These are phyloP conservation scores for Starmerella potacharoeniae DNA, from an alignment of 805 yeast species.

Conservation along the genomic window DNA sequence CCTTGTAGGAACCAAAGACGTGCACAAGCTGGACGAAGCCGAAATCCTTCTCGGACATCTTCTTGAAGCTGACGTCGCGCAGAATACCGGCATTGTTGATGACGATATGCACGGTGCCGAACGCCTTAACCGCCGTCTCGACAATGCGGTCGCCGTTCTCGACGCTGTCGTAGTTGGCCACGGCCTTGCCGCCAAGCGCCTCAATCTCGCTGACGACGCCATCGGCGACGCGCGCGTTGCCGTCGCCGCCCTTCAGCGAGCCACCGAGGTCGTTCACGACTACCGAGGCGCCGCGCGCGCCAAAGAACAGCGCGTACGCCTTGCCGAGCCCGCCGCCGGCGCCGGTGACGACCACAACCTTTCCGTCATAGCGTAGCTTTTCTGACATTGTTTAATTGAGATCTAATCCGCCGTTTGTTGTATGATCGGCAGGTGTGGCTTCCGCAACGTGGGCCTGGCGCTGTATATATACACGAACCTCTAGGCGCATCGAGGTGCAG, in stretches of 20 bases:
- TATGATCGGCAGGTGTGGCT: neutral
- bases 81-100: constrained; percentile 93
- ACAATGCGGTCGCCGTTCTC: constrained; percentile 74
- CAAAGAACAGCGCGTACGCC: constrained; percentile 76
- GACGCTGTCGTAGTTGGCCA: constrained; percentile 88
- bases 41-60: constrained; percentile 75
- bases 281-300: constrained; percentile 84
- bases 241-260: constrained; percentile 60
- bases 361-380: constrained; percentile 50
- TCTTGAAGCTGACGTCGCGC: constrained; percentile 76
- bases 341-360: constrained; percentile 89
- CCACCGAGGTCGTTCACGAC: constrained; percentile 94
- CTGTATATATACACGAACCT: neutral
- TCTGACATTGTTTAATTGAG: constrained; percentile 12
- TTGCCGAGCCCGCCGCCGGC: constrained; percentile 97
- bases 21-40: constrained; percentile 75
- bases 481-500: constrained; percentile 5
- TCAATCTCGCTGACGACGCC: constrained; percentile 76
- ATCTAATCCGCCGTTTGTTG: neutral
- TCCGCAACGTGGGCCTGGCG: neutral
- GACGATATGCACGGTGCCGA: constrained; percentile 79
- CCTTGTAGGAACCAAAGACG: constrained; percentile 75
- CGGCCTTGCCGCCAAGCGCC: constrained; percentile 70
- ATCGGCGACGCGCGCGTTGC: constrained; percentile 61
- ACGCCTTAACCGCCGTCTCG: constrained; percentile 71